Base-by-base conservation (phyloP, 75 land plant genomes). In the Cryptomeria japonica region DNA sequence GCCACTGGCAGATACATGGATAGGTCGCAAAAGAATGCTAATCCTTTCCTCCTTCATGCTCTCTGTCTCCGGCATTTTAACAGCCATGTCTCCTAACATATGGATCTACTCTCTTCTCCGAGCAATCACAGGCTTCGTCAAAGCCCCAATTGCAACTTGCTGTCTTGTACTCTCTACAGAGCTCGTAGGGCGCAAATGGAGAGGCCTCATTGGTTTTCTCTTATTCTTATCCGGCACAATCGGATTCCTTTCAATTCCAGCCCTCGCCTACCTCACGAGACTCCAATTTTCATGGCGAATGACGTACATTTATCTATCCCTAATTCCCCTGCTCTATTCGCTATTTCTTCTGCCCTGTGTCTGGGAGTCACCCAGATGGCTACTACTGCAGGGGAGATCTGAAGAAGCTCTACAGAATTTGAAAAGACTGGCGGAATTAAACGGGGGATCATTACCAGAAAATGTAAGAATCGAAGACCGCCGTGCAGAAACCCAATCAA, bases 321-420 rank as follows among this genome's bases (percentile, higher is more conserved):
- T 68, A 68, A 19, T 68, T 22, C 72, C 72, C 7, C 25, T 68
- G 72, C 9, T 28, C 72, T 68, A 68, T 28, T 68, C 72, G 7
- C 72, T 68, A 22, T 68, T 68, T 1, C 72, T 68, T 68, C 72
- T 68, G n/a, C 72, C 72, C n/a, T 68, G 5, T 5, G n/a, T 68
- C n/a, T 83, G 46, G 16, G 96, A 95, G 75, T 95, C 96, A 9
- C 96, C 96, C 1, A 75, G 94, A 37, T 94, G 95, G 95, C 92
- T 91, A 55, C 89, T 93, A 25, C 80, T 95, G 9, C 88, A 85
- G 18, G 96, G 94, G 5, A 77, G 85, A 2, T 37, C 80, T 8
- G 87, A 89, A 7, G 90, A 92, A 47, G 94, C 94, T 6, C 38
- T 92, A 12, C 44, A 88, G 32, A 88, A 77, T 2, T 87, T 94